Percentiles rank a stretch among this genome's conserved stretches.
Conservation (phyloP, 441 rosid species). For the Brassica hybrid region DNA sequence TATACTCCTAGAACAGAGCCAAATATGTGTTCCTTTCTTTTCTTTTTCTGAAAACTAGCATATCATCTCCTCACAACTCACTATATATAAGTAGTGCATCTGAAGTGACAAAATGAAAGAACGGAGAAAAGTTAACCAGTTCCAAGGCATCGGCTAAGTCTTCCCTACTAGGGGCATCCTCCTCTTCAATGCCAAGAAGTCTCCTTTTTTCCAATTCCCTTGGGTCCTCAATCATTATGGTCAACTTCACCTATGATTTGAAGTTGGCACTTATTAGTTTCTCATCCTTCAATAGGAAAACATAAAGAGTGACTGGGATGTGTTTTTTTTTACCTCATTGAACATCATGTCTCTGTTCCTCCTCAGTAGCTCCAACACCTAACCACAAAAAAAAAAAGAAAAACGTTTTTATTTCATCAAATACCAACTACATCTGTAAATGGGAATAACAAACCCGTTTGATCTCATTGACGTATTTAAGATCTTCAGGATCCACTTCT, state of each 20-base stretch:
- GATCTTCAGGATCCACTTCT: constrained; percentile 59
- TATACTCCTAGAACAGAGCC: constrained; percentile 14
- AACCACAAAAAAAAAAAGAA: background rate
- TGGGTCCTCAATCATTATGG: constrained; percentile 88
- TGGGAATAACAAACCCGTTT: constrained; percentile 53
- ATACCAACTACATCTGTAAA: background rate
- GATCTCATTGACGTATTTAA: constrained; percentile 57
- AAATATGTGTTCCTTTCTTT: background rate
- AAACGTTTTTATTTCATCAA: background rate
- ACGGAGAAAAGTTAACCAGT: constrained; percentile 47
- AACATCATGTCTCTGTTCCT: constrained; percentile 91
- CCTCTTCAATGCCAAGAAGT: constrained; percentile 83
- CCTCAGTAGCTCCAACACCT: constrained; percentile 82
- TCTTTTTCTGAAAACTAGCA: background rate
- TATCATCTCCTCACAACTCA: constrained; percentile 8
- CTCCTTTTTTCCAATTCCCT: constrained; percentile 87
- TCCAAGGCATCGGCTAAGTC: constrained; percentile 86
- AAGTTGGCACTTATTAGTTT: background rate
- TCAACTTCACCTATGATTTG: constrained; percentile 67
- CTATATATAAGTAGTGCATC: background rate
- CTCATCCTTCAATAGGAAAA: background rate
- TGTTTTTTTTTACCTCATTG: constrained; percentile 58
- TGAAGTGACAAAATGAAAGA: background rate
- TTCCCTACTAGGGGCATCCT: constrained; percentile 78
- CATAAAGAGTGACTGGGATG: background rate